phyloP scores from a whole-genome alignment of 371 early-diverging fungal genomes.

The Haplosporangium sp. region DNA sequence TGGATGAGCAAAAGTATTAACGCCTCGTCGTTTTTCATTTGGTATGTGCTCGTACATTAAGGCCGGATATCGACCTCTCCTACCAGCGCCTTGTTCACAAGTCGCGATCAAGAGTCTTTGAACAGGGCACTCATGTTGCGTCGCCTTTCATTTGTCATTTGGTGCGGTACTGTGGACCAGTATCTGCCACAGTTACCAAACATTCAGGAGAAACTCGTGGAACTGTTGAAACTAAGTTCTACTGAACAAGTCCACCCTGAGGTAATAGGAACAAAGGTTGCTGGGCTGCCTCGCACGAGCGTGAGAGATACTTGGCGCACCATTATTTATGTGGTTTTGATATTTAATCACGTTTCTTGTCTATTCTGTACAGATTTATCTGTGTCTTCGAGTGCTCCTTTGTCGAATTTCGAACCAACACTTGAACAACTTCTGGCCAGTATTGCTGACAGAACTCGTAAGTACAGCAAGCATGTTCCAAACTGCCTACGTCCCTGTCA shows the following conservation, averaged over 20 bases:
- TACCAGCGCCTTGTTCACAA: constrained; percentile 81
- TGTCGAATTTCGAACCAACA: constrained; percentile 83
- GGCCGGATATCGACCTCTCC: constrained; percentile 80
- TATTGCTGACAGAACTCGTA: constrained; percentile 89
- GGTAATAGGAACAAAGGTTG: constrained; percentile 37
- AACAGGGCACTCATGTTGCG: constrained; percentile 78
- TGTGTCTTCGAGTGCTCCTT: constrained; percentile 85
- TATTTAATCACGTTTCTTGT: not conserved
- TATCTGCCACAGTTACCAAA: constrained; percentile 82
- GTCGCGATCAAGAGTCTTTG: constrained; percentile 82
- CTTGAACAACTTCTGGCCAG: constrained; percentile 91
- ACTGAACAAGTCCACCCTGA: constrained; percentile 82
- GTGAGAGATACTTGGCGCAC: not conserved
- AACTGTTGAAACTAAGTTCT: constrained; percentile 78
- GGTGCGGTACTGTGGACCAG: constrained; percentile 81
- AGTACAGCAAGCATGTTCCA: constrained; percentile 1
- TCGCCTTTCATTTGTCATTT: constrained; percentile 83
- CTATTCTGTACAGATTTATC: constrained; percentile 64
- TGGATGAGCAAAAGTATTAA: not conserved
- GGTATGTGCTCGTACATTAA: constrained; percentile 1
- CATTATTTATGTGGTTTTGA: constrained; percentile 4
- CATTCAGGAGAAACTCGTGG: constrained; percentile 92
- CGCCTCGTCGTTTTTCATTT: not conserved
- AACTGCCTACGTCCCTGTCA: too few species aligned
- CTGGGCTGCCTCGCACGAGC: not conserved